Conservation (phyloP, 2,329 filamentous ascomycete genomes). For the Hypoxylon sp. region DNA sequence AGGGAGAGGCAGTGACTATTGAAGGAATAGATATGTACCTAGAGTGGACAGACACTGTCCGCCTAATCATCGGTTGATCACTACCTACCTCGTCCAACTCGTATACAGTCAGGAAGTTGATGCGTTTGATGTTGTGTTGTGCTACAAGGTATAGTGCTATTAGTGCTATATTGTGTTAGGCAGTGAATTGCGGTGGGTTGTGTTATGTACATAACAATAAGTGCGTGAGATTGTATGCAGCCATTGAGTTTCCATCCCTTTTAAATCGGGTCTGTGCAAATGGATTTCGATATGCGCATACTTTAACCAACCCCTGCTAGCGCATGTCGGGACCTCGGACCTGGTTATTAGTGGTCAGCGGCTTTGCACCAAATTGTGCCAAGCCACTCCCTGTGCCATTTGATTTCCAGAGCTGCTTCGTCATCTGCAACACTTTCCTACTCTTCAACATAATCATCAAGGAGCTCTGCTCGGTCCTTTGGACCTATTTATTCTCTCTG, state of each 20-base stretch:
- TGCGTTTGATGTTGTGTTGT: neutral
- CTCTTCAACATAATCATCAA: constrained; percentile 44
- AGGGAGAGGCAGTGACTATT: neutral
- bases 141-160: too few relatives aligned
- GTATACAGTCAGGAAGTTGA: neutral
- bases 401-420: constrained; percentile 40
- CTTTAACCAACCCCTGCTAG: constrained; percentile 6
- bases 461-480: constrained; percentile 47
- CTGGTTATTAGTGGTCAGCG: constrained; percentile 15
- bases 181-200: neutral
- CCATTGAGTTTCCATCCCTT: constrained; percentile 31
- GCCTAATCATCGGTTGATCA: neutral
- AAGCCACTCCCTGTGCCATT: constrained; percentile 45
- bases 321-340: constrained; percentile 22
- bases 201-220: constrained; percentile 14
- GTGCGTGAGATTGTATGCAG: constrained; percentile 13
- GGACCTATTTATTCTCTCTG: constrained; percentile 32
- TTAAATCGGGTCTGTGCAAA: constrained; percentile 11
- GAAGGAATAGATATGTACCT: constrained; percentile 1
- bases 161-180: too few relatives aligned
- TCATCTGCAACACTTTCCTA: constrained; percentile 38
- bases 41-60: constrained; percentile 11
- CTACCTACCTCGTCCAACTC: neutral
- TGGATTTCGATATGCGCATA: constrained; percentile 10
- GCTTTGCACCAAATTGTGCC: constrained; percentile 41